Percentiles rank a stretch among this genome's conserved stretches.
These are phyloP conservation scores for Kluyveromyces dobzhanskii DNA, from an alignment of 805 yeast genomes.

Conservation along the genomic window DNA sequence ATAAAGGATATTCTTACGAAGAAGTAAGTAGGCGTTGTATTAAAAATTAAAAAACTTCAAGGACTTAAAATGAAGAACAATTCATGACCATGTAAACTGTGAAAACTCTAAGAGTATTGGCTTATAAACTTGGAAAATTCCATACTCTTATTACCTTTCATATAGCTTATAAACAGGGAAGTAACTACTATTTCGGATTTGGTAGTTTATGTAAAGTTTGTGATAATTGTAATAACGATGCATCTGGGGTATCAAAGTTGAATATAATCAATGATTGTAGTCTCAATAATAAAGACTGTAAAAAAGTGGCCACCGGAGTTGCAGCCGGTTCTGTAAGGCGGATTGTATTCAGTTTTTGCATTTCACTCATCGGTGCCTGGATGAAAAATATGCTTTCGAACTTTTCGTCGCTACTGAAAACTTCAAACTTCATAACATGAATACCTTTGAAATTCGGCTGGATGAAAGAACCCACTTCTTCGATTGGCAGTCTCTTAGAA, in stretches of 20 bases:
- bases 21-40: conserved; percentile 10
- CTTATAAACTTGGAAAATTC: no score
- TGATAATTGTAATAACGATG: conserved; percentile 14
- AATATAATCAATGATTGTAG: conserved; percentile 32
- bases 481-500: conserved; percentile 2
- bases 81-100: no score
- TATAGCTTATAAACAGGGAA: background rate
- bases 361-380: conserved; percentile 3
- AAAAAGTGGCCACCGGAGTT: conserved; percentile 21
- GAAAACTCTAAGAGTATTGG: no score
- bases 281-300: conserved; percentile 24
- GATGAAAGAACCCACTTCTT: background rate
- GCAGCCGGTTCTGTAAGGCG: conserved; percentile 7
- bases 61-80: background rate
- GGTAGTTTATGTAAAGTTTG: conserved; percentile 12
- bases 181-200: conserved; percentile 9
- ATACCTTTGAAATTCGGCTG: background rate
- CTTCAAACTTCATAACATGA: conserved; percentile 4
- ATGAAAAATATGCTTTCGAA: conserved; percentile 2
- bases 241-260: conserved; percentile 17
- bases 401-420: background rate
- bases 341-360: conserved; percentile 7
- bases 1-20: conserved; percentile 54
- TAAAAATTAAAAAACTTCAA: no score
- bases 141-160: background rate